phyloP scores from a whole-genome alignment of 139 green algal genomes.

The Gonium pectorale region DNA sequence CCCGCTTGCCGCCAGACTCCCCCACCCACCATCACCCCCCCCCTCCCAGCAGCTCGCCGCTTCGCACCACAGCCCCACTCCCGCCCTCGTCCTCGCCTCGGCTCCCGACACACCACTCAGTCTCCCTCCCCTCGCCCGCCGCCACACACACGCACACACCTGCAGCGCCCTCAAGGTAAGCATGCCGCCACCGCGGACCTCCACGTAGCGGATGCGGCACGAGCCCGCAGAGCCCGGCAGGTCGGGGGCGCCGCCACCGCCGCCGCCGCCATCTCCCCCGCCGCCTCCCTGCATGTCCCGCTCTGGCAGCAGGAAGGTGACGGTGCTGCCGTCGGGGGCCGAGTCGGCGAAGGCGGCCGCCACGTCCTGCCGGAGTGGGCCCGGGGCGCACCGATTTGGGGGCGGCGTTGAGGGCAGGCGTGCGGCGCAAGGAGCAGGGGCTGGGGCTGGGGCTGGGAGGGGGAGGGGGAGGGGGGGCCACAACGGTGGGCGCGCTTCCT shows the following conservation, averaged over 20 bases:
- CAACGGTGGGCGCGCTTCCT: too few relatives aligned
- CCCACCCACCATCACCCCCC: too few relatives aligned
- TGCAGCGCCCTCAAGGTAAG: conserved; percentile 47
- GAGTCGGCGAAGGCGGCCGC: conserved; percentile 44
- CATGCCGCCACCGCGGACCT: conserved; percentile 31
- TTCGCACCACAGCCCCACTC: too few relatives aligned
- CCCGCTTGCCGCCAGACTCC: too few relatives aligned
- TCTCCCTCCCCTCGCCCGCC: too few relatives aligned
- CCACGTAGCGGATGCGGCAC: conserved; percentile 53
- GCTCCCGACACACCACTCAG: too few relatives aligned
- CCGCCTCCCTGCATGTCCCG: neutral
- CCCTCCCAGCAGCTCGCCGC: too few relatives aligned
- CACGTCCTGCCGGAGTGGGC: too few relatives aligned
- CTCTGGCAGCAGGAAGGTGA: conserved; percentile 53
- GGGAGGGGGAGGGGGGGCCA: neutral
- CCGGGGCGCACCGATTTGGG: too few relatives aligned
- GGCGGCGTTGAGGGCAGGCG: neutral
- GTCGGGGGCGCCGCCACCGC: neutral
- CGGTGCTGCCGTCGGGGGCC: conserved; percentile 34
- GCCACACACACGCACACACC: neutral
- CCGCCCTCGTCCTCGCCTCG: too few relatives aligned
- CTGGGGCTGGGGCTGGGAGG: too few relatives aligned
- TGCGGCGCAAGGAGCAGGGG: neutral
- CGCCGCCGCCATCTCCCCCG: too few relatives aligned
- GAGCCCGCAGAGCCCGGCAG: conserved; percentile 26